Evolutionary conservation across 345 rosid species (phyloP).

Genomic region (Eucalyptus paniculata): DNA sequence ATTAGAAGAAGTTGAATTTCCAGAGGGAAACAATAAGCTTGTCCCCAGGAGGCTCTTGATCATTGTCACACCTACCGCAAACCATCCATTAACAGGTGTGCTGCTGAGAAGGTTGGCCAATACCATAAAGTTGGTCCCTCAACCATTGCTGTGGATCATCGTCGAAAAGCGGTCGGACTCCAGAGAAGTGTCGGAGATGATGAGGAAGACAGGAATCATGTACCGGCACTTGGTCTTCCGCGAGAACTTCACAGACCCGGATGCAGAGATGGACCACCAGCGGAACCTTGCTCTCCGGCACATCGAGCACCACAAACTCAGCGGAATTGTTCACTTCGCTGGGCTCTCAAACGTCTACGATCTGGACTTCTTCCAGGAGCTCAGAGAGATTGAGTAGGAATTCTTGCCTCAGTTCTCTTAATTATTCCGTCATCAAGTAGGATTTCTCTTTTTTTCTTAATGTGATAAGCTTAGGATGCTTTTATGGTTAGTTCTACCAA

Average conservation of each 20-base stretch:
- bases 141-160: conserved; percentile 70
- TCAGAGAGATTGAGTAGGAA: conserved; percentile 73
- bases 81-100: conserved; percentile 20
- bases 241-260: conserved; percentile 54
- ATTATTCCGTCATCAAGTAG: background rate
- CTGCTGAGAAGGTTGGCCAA: conserved; percentile 60
- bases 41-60: conserved; percentile 40
- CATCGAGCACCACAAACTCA: conserved; percentile 66
- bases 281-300: conserved; percentile 73
- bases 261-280: conserved; percentile 58
- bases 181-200: conserved; percentile 18
- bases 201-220: conserved; percentile 79
- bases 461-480: background rate
- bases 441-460: background rate
- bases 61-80: conserved; percentile 46
- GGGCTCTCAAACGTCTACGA: conserved; percentile 65
- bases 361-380: conserved; percentile 70
- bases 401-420: background rate
- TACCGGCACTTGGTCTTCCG: conserved; percentile 63
- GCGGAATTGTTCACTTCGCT: conserved; percentile 88
- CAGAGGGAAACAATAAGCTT: background rate
- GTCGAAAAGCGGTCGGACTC: conserved; percentile 42
- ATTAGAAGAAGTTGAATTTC: background rate
- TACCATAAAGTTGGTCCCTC: conserved; percentile 46
- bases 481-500: background rate